Conservation (phyloP, 225 moss, liverwort and hornwort genomes). For the Antitrichia curtipendula region DNA sequence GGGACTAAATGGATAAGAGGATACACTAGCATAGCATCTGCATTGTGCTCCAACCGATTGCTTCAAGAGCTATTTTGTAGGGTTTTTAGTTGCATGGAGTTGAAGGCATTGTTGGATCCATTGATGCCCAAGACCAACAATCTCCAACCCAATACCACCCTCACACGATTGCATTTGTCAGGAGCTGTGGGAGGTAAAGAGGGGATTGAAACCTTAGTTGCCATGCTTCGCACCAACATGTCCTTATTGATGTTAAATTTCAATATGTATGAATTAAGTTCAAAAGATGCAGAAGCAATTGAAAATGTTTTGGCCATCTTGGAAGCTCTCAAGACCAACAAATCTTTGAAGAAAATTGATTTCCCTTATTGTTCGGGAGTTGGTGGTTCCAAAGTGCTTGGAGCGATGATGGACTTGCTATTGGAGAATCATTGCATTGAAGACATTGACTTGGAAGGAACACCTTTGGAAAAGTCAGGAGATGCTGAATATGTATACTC, state of each 20-base stretch:
- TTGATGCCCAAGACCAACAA: too few species aligned
- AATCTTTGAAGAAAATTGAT: not conserved
- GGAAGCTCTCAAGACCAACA: not conserved
- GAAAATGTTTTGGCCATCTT: not conserved
- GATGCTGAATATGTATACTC: not conserved
- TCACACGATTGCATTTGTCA: fast-evolving
- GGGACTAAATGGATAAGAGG: not conserved
- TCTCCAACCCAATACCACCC: not conserved
- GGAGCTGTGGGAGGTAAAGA: not conserved
- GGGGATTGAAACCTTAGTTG: not conserved
- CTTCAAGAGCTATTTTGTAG: fast-evolving
- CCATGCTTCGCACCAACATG: not conserved
- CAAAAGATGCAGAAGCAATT: fast-evolving
- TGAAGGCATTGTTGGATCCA: not conserved
- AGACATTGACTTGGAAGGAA: fast-evolving
- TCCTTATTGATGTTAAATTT: fast-evolving
- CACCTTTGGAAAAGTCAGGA: fast-evolving
- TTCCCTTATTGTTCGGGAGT: fast-evolving
- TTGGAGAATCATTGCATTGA: not conserved
- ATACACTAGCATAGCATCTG: not conserved
- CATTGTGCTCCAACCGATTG: not conserved
- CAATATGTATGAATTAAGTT: fast-evolving
- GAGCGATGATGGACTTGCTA: not conserved
- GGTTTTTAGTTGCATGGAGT: not conserved
- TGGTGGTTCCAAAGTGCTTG: not conserved